Conservation (phyloP, 352 stramenopile species). For the Phytophthora sojae region DNA sequence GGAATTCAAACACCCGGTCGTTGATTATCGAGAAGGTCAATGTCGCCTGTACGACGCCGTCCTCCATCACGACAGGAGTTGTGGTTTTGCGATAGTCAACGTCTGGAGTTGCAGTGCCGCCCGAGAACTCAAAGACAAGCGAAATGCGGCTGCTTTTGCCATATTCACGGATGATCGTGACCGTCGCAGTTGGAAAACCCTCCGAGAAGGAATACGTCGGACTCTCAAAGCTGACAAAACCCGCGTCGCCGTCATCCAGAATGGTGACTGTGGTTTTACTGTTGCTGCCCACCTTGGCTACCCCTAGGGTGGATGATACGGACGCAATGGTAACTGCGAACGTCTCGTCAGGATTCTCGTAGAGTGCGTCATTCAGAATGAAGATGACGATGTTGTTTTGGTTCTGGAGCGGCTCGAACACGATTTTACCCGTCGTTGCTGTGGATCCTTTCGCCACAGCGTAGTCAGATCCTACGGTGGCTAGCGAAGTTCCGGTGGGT, state of each 20-base stretch:
- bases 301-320: conserved; percentile 12
- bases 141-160: conserved; percentile 50
- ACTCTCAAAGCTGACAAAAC: conserved; percentile 56
- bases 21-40: conserved; percentile 68
- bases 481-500: conserved; percentile 3
- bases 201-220: conserved; percentile 44
- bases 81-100: conserved; percentile 51
- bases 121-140: conserved; percentile 47
- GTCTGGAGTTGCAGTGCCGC: conserved; percentile 49
- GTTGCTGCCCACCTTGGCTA: conserved; percentile 50
- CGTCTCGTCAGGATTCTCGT: conserved; percentile 44
- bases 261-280: conserved; percentile 48
- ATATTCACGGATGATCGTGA: conserved; percentile 57
- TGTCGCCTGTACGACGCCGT: conserved; percentile 39
- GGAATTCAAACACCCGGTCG: conserved; percentile 59
- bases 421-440: conserved; percentile 33
- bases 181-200: conserved; percentile 30
- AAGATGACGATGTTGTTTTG: conserved; percentile 37
- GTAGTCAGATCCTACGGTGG: conserved; percentile 51
- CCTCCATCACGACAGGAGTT: conserved; percentile 44
- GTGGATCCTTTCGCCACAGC: conserved; percentile 23
- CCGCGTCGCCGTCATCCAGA: conserved; percentile 70
- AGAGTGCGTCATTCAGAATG: conserved; percentile 60
- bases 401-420: conserved; percentile 44
- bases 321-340: conserved; percentile 50